Evolutionary conservation across 139 green algal genomes (phyloP), one percentile per base, ranked within the genome.

Genomic region (Chlamydomonas sphaeroides): DNA sequence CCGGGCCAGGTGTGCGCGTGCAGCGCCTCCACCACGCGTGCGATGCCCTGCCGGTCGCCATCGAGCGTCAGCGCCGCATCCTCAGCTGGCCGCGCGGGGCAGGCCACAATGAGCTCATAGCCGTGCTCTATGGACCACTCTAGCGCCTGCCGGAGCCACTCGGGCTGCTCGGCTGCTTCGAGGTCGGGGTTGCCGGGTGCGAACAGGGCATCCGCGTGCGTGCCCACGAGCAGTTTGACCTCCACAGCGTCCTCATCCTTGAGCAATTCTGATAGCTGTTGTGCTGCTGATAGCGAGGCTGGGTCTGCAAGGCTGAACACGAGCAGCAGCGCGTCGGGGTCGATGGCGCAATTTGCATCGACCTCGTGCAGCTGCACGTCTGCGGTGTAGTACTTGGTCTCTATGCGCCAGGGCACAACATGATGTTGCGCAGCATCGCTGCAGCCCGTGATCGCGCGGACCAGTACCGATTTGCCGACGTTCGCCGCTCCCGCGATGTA

Each of bases 1-100:
- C 87, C 86, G 0, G 90, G 83, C 91, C 91, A 94, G 70, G 87
- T 80, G 68, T 94, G 88, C 23, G 90, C 86, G n/a, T 94, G 74
- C n/a, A 94, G 83, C 0, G 86, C 91, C 56, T 90, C 88, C 0
- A 87, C 48, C 1, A 94, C 71, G 2, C 91, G 85, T 2, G 68
- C 36, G 30, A 91, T 45, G 0, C 90, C 91, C 14, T 90, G 88
- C 76, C 35, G 69, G 53, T 88, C 84, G 1, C 86, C 86, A 53
- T 88, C 81, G 0, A 88, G 70, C 56, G 33, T 1, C 56, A 87
- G 61, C 11, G 8, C 38, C 2, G 57, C 74, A 35, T 87, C 83
- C 15, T 18, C 14, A 0, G 28, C 18, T 7, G 71, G 45, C 30
- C 42, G 39, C 1, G 28, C n/a, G 3, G 81, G 68, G 39, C 81